Evolutionary conservation across 2,329 filamentous ascomycete genomes (phyloP).

Genomic region (Amylocarpus encephaloides): DNA sequence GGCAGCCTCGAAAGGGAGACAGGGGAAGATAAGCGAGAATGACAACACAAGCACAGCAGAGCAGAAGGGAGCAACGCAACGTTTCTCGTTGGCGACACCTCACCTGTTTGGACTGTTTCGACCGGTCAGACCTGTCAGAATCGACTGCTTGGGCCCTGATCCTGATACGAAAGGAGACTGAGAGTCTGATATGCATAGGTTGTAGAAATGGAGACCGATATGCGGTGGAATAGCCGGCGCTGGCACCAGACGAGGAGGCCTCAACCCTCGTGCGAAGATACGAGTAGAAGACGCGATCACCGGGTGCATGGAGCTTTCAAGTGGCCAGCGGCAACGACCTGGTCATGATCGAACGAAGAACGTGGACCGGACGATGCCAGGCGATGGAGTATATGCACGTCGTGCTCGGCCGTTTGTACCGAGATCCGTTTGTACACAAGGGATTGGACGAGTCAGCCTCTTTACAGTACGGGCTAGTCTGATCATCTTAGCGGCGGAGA

Average conservation of each 20-base stretch:
- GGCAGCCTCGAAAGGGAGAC: neutral
- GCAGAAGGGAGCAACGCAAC: too few species aligned
- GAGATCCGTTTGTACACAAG: neutral
- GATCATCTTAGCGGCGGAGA: too few species aligned
- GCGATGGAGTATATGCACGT: neutral
- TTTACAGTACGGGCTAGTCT: neutral
- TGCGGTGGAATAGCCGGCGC: neutral
- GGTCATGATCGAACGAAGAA: too few species aligned
- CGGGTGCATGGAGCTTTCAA: constrained; percentile 2
- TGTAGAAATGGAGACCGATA: neutral
- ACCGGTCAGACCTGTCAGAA: neutral
- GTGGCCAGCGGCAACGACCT: neutral
- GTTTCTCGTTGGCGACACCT: too few species aligned
- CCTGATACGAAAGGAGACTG: too few species aligned
- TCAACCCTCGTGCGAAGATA: neutral
- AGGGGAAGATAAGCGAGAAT: too few species aligned
- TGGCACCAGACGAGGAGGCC: neutral
- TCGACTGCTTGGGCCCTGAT: neutral
- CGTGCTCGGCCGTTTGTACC: neutral
- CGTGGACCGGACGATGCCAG: too few species aligned
- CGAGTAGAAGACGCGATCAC: constrained; percentile 2
- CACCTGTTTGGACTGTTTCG: too few species aligned
- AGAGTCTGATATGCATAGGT: too few species aligned
- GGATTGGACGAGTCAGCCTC: too few species aligned
- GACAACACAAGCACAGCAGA: too few species aligned